Conservation (phyloP, 352 stramenopile genomes). For the Thalassiosira pacifica region DNA sequence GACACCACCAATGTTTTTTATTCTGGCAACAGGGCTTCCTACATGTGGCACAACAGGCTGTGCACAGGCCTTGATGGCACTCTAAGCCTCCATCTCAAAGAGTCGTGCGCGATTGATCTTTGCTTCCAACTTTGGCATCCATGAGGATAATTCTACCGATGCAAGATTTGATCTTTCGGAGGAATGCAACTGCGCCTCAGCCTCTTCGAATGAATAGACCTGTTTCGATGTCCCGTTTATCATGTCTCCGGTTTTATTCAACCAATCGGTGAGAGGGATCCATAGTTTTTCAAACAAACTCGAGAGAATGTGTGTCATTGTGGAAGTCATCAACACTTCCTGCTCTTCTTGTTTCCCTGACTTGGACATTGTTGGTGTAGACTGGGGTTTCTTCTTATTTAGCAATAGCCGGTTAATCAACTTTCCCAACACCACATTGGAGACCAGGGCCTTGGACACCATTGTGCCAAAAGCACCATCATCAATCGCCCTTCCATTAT, state of each 20-base stretch:
- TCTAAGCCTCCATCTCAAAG: slow-evolving; percentile 68
- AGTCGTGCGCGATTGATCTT: slow-evolving; percentile 63
- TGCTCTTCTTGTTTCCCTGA: too few relatives aligned
- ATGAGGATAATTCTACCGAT: slow-evolving; percentile 64
- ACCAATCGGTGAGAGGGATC: slow-evolving; percentile 51
- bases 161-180: slow-evolving; percentile 42
- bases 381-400: slow-evolving; percentile 19
- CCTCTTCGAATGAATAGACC: slow-evolving; percentile 66
- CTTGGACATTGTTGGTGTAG: not conserved
- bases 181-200: slow-evolving; percentile 62
- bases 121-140: slow-evolving; percentile 44
- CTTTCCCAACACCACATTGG: slow-evolving; percentile 37
- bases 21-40: not conserved
- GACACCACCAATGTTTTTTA: not conserved
- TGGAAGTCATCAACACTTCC: slow-evolving; percentile 40
- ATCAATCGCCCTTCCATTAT: slow-evolving; percentile 8
- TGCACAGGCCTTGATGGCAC: slow-evolving; percentile 61
- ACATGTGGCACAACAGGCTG: slow-evolving; percentile 39
- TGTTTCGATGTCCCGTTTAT: slow-evolving; percentile 31
- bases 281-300: slow-evolving; percentile 46
- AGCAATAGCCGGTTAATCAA: slow-evolving; percentile 23
- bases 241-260: slow-evolving; percentile 52
- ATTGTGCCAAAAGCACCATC: slow-evolving; percentile 36
- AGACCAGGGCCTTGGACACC: slow-evolving; percentile 38
- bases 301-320: slow-evolving; percentile 36